These are phyloP conservation scores for Aspergillus texensis DNA, from an alignment of 2,329 filamentous ascomycete genomes.

Conservation along the genomic window DNA sequence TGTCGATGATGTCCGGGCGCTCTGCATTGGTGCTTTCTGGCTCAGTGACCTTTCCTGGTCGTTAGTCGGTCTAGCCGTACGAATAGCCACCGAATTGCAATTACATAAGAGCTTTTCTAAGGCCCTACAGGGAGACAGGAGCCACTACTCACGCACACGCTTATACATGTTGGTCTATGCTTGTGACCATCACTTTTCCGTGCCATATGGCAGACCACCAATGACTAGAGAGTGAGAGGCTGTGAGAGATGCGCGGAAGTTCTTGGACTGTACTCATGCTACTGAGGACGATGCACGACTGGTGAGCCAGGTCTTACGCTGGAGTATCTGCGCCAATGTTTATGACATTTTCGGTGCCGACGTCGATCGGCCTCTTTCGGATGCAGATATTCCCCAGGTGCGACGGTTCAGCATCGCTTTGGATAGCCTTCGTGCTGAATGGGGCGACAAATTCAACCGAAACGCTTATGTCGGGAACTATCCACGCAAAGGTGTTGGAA, in stretches of 20 bases:
- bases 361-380: slow-evolving; percentile 26
- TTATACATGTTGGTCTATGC: slow-evolving; percentile 41
- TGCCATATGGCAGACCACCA: slow-evolving; percentile 39
- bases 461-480: slow-evolving; percentile 47
- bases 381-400: slow-evolving; percentile 20
- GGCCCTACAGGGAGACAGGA: slow-evolving; percentile 24
- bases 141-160: slow-evolving; percentile 27
- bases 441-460: slow-evolving; percentile 24
- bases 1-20: slow-evolving; percentile 48
- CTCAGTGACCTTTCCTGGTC: slow-evolving; percentile 46
- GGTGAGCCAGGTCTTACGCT: slow-evolving; percentile 38
- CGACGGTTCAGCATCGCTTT: slow-evolving; percentile 23
- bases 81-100: slow-evolving; percentile 26
- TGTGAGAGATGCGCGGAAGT: slow-evolving; percentile 28
- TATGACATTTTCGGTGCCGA: slow-evolving; percentile 39
- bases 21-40: slow-evolving; percentile 55
- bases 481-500: slow-evolving; percentile 47
- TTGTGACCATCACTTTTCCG: slow-evolving; percentile 42
- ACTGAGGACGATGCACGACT: slow-evolving; percentile 37
- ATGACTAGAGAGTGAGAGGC: slow-evolving; percentile 39
- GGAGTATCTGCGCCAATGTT: slow-evolving; percentile 35
- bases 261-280: slow-evolving; percentile 33
- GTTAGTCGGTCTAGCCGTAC: slow-evolving; percentile 22
- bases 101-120: slow-evolving; percentile 28
- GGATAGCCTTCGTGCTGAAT: slow-evolving; percentile 27